Evolutionary conservation across 345 rosid genomes (phyloP).

Genomic region (Cardiospermum halicacabum): DNA sequence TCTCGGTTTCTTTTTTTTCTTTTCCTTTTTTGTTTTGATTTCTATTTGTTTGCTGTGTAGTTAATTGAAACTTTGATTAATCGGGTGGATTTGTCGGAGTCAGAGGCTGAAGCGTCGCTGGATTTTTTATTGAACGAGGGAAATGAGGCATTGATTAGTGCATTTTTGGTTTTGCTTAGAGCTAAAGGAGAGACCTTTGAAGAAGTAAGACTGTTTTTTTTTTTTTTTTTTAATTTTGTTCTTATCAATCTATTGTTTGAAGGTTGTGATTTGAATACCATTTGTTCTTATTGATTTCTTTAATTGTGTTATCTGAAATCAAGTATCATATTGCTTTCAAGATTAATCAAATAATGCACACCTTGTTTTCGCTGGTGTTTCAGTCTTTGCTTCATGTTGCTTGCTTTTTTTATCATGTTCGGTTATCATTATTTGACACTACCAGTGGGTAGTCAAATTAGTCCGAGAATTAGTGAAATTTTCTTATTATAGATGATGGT

Average conservation of each 20-base stretch:
- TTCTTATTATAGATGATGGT: too few species aligned
- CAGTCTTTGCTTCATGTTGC: not conserved
- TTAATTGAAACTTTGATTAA: conserved; percentile 62
- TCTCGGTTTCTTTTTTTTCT: not conserved
- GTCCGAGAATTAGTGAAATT: too few species aligned
- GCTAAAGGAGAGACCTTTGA: conserved; percentile 96
- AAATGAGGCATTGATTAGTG: conserved; percentile 71
- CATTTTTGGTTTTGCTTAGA: conserved; percentile 78
- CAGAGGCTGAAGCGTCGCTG: conserved; percentile 70
- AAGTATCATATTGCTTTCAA: not conserved
- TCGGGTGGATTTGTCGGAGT: conserved; percentile 64
- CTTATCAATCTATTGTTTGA: not conserved
- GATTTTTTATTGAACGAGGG: conserved; percentile 55
- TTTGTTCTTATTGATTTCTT: not conserved
- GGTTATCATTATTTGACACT: too few species aligned
- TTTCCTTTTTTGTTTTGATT: conserved; percentile 1
- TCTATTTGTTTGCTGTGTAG: conserved; percentile 18
- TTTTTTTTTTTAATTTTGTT: not conserved
- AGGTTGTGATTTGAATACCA: too few species aligned
- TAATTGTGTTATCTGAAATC: not conserved
- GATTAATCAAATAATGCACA: not conserved
- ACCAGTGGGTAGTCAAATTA: too few species aligned
- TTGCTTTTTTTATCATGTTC: not conserved
- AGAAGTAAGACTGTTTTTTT: conserved; percentile 43
- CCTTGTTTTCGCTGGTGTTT: not conserved